Evolutionary conservation across 352 stramenopile genomes (phyloP), one percentile per base, ranked within the genome.

Genomic region (Phytophthora chlamydospora): DNA sequence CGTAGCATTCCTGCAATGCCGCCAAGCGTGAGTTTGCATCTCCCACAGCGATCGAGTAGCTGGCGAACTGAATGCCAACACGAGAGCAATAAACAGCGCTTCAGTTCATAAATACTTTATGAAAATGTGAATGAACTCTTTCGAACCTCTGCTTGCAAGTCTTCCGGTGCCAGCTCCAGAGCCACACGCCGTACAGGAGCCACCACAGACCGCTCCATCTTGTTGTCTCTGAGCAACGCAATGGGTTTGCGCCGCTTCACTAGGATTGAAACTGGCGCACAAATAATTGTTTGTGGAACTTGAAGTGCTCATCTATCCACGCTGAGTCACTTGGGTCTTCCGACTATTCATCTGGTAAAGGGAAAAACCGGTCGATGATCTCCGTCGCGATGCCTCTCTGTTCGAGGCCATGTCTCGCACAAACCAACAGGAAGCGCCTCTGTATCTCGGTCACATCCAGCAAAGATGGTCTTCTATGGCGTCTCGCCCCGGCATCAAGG

Each of bases 71-170:
- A 46, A 8, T 47, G 17, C 2, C 14, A 21, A 8, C 2, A 38
- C 12, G 8, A 41, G 7, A 36, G 3, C 11, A 21, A 46, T 39
- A 19, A 24, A 27, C 21, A 19, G 31, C 17, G 17, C 14, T 34
- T 3, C 40, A 8, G 42, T 14, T 45, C 12, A 33, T 19, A 45
- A 35, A 9, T 13, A 51, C 2, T 31, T 31, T 7, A 45, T 21
- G 31, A 13, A 14, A 51, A 34, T 6, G 4, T 11, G 8, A 3
- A 17, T 31, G 13, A 11, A 31, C 33, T 6, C 9, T 1, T 8
- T 33, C 42, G 42, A 55, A 89, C 81, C 78, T 91, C 83, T 13
- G 62, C 73, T 39, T 87, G 80, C 13, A 88, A 48, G 29, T 91
- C 83, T 13, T 91, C 83, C 0, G 72, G 63, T 14, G 70, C 56